Evolutionary conservation across 164 flowering plant species (phyloP).

Genomic region (Piper longum): DNA sequence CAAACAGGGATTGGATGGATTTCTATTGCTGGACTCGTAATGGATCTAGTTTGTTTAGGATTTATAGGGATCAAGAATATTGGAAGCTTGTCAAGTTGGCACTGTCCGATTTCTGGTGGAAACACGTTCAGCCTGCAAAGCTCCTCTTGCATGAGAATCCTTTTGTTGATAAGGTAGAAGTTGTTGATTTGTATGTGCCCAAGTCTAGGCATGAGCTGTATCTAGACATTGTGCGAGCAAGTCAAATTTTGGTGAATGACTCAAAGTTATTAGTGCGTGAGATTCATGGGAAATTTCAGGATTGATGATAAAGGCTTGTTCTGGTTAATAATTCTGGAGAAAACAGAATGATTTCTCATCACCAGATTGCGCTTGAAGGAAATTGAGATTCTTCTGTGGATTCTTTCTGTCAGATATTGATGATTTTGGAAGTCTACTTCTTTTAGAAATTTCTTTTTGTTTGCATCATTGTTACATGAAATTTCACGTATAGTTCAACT

Average conservation of each 20-base stretch:
- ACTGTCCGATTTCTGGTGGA: constrained; percentile 62
- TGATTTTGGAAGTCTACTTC: too few relatives aligned
- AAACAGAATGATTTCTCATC: too few relatives aligned
- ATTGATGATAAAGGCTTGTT: neutral
- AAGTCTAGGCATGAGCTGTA: constrained; percentile 26
- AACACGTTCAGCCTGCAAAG: constrained; percentile 52
- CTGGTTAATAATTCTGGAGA: too few relatives aligned
- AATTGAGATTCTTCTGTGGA: too few relatives aligned
- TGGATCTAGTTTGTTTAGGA: constrained; percentile 52
- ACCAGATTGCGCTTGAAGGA: too few relatives aligned
- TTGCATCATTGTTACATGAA: too few relatives aligned
- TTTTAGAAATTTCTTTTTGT: too few relatives aligned
- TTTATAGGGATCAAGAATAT: constrained; percentile 33
- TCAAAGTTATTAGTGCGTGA: constrained; percentile 34
- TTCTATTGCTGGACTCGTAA: constrained; percentile 55
- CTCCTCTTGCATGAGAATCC: constrained; percentile 31
- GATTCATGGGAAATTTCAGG: constrained; percentile 21
- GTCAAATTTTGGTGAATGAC: constrained; percentile 29
- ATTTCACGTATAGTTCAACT: too few relatives aligned
- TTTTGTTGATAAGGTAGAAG: neutral
- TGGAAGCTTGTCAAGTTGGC: constrained; percentile 38
- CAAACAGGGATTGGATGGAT: constrained; percentile 66
- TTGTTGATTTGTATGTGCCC: constrained; percentile 15
- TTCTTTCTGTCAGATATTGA: too few relatives aligned
- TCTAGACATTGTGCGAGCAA: constrained; percentile 22